These are phyloP conservation scores for Leucogyrophana mollusca DNA, from an alignment of 768 basidiomycete species.

Conservation along the genomic window DNA sequence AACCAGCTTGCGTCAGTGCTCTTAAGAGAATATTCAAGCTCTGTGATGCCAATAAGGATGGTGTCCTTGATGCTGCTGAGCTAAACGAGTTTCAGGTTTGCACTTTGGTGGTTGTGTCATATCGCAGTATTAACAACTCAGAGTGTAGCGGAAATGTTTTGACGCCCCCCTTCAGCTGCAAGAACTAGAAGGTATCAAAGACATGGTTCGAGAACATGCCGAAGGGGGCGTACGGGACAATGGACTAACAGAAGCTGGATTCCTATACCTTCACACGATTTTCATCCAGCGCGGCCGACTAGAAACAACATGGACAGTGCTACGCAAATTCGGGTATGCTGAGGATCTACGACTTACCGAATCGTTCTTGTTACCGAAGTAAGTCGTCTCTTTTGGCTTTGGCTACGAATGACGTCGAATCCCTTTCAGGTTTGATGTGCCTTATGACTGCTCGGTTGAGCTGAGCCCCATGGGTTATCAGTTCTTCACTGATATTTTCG, in stretches of 20 bases:
- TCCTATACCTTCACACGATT: constrained; percentile 91
- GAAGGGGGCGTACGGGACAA: constrained; percentile 71
- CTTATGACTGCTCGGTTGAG: constrained; percentile 92
- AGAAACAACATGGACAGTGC: constrained; percentile 97
- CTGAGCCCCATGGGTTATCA: constrained; percentile 92
- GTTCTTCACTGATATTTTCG: constrained; percentile 96
- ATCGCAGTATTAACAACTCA: constrained; percentile 5
- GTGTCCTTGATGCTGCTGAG: constrained; percentile 83
- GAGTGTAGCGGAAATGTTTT: constrained; percentile 84
- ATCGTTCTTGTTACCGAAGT: constrained; percentile 87
- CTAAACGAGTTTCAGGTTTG: constrained; percentile 94
- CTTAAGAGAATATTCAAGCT: constrained; percentile 94
- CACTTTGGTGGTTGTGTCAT: not conserved
- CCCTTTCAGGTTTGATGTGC: constrained; percentile 79
- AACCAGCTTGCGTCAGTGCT: constrained; percentile 87
- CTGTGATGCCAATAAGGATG: constrained; percentile 94
- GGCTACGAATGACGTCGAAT: constrained; percentile 11
- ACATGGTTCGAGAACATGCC: constrained; percentile 81
- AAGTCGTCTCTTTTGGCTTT: constrained; percentile 25
- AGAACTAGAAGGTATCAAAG: constrained; percentile 95
- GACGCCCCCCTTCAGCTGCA: constrained; percentile 87
- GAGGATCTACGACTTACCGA: constrained; percentile 91
- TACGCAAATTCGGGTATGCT: constrained; percentile 93
- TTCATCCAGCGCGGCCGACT: constrained; percentile 95
- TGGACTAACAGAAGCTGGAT: constrained; percentile 90